Conservation (phyloP, 2,329 filamentous ascomycete genomes). For the Penicillium sclerotigenum region DNA sequence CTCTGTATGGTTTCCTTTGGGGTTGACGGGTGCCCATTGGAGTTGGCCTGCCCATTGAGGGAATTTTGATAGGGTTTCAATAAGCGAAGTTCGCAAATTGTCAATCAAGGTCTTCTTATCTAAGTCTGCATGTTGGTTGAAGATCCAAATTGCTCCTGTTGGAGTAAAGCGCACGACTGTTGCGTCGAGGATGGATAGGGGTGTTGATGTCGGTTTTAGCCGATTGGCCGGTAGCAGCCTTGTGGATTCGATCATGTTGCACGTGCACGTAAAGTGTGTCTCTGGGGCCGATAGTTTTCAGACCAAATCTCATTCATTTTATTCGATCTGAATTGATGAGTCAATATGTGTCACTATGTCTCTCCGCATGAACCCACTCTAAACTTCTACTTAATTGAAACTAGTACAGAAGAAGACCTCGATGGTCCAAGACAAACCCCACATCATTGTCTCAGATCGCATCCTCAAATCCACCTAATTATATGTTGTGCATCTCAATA, state of each 20-base stretch:
- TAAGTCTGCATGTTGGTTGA: neutral
- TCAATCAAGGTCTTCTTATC: neutral
- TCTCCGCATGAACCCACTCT: too few relatives aligned
- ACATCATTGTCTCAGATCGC: neutral
- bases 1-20: constrained; percentile 2
- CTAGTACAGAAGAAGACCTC: neutral
- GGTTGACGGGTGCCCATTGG: constrained; percentile 9
- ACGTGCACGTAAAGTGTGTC: neutral
- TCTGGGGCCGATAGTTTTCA: neutral
- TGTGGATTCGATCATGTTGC: neutral
- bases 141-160: constrained; percentile 10
- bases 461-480: too few relatives aligned
- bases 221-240: neutral
- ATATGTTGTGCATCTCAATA: too few relatives aligned
- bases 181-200: constrained; percentile 13
- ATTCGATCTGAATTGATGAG: neutral
- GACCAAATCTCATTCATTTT: neutral
- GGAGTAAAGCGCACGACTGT: constrained; percentile 11
- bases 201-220: neutral
- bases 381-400: neutral
- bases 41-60: constrained; percentile 15
- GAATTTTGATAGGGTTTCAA: constrained; percentile 3
- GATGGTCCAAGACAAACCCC: too few relatives aligned
- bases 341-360: neutral
- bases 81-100: neutral